Conservation (phyloP, 1,139 yeast species). For the Nakaseomyces glabratus region DNA sequence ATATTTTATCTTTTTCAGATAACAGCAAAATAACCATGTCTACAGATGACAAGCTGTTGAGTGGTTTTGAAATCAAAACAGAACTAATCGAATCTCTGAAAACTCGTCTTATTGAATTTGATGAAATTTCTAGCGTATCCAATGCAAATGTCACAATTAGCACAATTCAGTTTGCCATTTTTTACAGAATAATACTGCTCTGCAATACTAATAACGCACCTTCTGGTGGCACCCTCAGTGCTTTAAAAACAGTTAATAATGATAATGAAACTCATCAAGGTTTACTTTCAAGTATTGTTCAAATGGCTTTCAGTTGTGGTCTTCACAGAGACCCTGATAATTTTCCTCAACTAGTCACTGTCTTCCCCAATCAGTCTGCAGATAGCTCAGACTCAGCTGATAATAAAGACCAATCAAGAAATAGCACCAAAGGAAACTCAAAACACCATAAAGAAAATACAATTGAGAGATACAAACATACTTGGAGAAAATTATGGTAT, state of each 20-base stretch:
- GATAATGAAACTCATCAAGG: conserved; percentile 42
- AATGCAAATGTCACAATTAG: conserved; percentile 31
- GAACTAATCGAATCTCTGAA: conserved; percentile 25
- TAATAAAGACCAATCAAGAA: conserved; percentile 6
- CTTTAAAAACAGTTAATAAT: conserved; percentile 29
- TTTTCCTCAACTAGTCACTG: conserved; percentile 32
- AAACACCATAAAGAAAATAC: conserved; percentile 24
- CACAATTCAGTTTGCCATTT: conserved; percentile 44
- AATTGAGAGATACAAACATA: conserved; percentile 30
- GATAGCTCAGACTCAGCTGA: conserved; percentile 8
- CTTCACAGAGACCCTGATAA: conserved; percentile 46
- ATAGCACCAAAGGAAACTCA: conserved; percentile 9
- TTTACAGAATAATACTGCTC: conserved; percentile 39
- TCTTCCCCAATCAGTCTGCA: conserved; percentile 14
- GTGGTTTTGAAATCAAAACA: conserved; percentile 23
- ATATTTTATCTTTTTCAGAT: conserved; percentile 22
- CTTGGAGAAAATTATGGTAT: conserved; percentile 43
- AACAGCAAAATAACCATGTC: conserved; percentile 21
- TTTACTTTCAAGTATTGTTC: conserved; percentile 38
- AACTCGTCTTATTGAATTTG: conserved; percentile 27
- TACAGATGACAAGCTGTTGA: conserved; percentile 23
- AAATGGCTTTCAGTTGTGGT: conserved; percentile 48
- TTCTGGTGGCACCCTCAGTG: conserved; percentile 12
- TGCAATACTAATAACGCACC: conserved; percentile 35
- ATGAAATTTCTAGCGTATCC: conserved; percentile 29